These are phyloP conservation scores for Papiliotrema flavescens DNA, from an alignment of 1,284 basidiomycete genomes.

Conservation along the genomic window DNA sequence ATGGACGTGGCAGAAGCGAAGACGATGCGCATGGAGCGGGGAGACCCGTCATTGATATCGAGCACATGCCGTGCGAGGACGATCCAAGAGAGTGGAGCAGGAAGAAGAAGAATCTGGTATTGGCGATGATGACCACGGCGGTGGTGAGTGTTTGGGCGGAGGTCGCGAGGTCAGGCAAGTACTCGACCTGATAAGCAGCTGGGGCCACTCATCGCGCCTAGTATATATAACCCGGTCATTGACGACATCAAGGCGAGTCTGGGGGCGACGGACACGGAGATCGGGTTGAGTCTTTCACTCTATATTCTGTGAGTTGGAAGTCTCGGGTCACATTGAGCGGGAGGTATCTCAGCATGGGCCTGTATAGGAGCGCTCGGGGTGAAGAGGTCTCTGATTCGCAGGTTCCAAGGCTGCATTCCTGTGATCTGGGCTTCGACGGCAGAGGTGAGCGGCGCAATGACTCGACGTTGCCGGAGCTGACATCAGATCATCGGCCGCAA, in stretches of 20 bases:
- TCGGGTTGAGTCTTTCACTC: conserved; percentile 68
- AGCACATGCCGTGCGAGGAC: conserved; percentile 64
- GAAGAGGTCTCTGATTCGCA: conserved; percentile 4
- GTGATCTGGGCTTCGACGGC: conserved; percentile 38
- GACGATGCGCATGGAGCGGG: neutral
- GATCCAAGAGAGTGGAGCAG: conserved; percentile 73
- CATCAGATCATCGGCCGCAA: conserved; percentile 67
- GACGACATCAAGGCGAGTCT: conserved; percentile 63
- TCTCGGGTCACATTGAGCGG: neutral
- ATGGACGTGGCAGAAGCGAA: neutral
- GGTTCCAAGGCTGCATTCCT: conserved; percentile 43
- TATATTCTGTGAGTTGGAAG: conserved; percentile 60
- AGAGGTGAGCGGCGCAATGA: conserved; percentile 15
- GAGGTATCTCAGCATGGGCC: no score
- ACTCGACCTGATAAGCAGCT: conserved; percentile 51
- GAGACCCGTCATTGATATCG: conserved; percentile 55
- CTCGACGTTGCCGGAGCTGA: neutral
- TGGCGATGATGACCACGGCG: conserved; percentile 34
- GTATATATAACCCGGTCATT: conserved; percentile 52
- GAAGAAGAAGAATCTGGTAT: conserved; percentile 56
- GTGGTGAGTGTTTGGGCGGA: conserved; percentile 25
- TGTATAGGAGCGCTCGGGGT: neutral
- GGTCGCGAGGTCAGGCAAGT: conserved; percentile 50
- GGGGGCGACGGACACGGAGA: conserved; percentile 62
- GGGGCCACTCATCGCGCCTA: conserved; percentile 62